These are phyloP conservation scores for Dictyostelium discoideum DNA, from an alignment of 78 protist genomes.

Conservation along the genomic window DNA sequence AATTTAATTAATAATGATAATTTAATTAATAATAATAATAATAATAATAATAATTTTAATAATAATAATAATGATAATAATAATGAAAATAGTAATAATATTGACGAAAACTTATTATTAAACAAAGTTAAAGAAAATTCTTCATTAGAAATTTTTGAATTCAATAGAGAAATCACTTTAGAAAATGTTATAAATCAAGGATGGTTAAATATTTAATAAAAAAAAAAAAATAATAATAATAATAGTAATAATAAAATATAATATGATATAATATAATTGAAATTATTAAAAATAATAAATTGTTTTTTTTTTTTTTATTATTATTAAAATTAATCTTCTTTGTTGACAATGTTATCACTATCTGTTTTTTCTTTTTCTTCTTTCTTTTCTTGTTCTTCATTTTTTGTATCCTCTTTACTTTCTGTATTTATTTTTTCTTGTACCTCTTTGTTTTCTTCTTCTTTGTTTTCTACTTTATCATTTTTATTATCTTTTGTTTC, in stretches of 20 bases:
- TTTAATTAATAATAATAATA: not conserved
- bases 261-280: not conserved
- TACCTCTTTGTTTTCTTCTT: not conserved
- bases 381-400: not conserved
- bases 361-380: not conserved
- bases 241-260: not conserved
- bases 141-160: conserved; percentile 47
- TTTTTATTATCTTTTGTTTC: not conserved
- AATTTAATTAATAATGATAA: conserved; percentile 15
- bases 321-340: not conserved
- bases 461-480: not conserved
- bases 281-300: not conserved
- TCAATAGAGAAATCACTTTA: conserved; percentile 38
- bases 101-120: not conserved
- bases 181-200: conserved; percentile 61
- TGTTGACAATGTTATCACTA: not conserved
- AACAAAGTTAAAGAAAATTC: conserved; percentile 18
- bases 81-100: not conserved
- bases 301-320: not conserved
- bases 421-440: not conserved
- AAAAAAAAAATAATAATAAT: not conserved
- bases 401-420: not conserved
- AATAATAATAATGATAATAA: not conserved
- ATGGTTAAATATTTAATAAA: conserved; percentile 39
- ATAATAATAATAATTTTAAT: not conserved